phyloP scores from a whole-genome alignment of 345 rosid species.

The Firmiana major region DNA sequence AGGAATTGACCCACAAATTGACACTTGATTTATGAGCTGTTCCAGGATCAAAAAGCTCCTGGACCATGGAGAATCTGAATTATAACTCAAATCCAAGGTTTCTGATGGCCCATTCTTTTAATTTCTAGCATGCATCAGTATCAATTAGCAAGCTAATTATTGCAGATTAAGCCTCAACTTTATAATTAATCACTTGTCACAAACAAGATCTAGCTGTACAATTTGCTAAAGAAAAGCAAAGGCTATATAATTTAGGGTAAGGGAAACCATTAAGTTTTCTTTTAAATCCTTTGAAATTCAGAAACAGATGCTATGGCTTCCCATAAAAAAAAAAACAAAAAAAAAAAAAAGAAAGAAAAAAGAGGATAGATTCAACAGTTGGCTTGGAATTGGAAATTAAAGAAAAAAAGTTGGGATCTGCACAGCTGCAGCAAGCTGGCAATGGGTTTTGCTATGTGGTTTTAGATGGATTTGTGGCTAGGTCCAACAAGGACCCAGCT shows the following conservation, averaged over 20 bases:
- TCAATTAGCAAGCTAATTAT: constrained; percentile 1
- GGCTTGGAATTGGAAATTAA: neutral
- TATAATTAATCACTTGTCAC: neutral
- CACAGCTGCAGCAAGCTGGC: constrained; percentile 15
- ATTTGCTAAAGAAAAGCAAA: neutral
- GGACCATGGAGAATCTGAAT: constrained; percentile 10
- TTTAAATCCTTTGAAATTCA: no score
- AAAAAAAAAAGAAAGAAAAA: neutral
- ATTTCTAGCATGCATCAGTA: neutral
- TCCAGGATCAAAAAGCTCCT: constrained; percentile 1
- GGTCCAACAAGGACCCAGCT: constrained; percentile 2
- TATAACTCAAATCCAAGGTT: neutral
- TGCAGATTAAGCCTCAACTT: neutral
- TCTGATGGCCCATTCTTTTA: constrained; percentile 6
- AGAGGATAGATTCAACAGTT: neutral
- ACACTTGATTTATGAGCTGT: constrained; percentile 8
- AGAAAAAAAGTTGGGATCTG: neutral
- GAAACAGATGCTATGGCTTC: no score
- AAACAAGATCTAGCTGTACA: neutral
- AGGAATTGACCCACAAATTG: constrained; percentile 16
- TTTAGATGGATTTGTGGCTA: neutral
- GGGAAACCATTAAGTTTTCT: neutral
- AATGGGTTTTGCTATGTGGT: neutral
- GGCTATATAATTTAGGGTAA: neutral
- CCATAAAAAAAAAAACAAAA: no score